Conservation (phyloP, 306 rosid genomes). For the Lupinus albus region DNA sequence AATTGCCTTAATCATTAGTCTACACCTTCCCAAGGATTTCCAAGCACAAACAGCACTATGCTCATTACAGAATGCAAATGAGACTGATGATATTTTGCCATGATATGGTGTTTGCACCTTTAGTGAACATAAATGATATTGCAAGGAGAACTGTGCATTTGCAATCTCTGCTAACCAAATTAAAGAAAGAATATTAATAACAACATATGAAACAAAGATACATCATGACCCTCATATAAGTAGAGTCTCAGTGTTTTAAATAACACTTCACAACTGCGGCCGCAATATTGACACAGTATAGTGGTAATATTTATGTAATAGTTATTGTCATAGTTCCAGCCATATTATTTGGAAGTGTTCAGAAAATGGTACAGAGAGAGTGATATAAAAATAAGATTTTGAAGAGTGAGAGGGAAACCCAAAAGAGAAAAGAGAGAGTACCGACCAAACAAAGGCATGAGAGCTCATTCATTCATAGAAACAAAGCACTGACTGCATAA, state of each 20-base stretch:
- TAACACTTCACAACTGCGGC: too few relatives aligned
- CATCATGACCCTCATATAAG: too few relatives aligned
- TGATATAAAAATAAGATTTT: not conserved
- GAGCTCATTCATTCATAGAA: conserved; percentile 57
- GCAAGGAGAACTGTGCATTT: conserved; percentile 60
- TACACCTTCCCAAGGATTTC: conserved; percentile 46
- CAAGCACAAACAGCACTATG: conserved; percentile 49
- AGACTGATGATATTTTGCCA: conserved; percentile 46
- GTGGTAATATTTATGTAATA: too few relatives aligned
- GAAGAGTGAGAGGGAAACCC: not conserved
- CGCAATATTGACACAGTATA: too few relatives aligned
- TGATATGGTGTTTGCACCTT: conserved; percentile 43
- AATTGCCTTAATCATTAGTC: conserved; percentile 55
- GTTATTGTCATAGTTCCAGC: too few relatives aligned
- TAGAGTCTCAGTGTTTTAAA: too few relatives aligned
- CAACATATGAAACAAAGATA: not conserved
- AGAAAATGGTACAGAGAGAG: too few relatives aligned
- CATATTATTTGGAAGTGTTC: too few relatives aligned
- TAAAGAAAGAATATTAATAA: not conserved
- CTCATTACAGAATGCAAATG: conserved; percentile 47
- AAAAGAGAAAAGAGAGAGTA: conserved; percentile 35
- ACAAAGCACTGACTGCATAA: conserved; percentile 19
- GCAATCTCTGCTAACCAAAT: conserved; percentile 57
- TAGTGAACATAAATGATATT: conserved; percentile 43
- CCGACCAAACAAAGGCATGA: conserved; percentile 80